Evolutionary conservation across 306 rosid genomes (phyloP), one percentile per base, ranked within the genome.

Genomic region (Sicyos baderoa): DNA sequence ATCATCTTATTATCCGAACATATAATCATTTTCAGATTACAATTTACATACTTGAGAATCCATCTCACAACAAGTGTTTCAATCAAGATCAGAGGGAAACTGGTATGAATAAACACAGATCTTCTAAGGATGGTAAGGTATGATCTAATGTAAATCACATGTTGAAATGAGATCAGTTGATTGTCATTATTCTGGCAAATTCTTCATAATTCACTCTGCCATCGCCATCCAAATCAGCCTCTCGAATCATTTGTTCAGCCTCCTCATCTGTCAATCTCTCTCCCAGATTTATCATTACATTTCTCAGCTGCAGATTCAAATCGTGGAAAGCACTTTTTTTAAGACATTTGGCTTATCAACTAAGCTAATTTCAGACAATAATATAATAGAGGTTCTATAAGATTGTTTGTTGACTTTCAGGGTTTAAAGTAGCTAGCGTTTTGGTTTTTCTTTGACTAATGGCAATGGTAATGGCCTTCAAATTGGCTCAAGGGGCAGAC

Each of bases 151-250:
- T 35, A 65, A 6, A 35, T 35, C 7, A 0, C 6, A 64, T 64
- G 57, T 45, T 47, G 69, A 16, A 32, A 40, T 53, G 32, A 64
- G 64, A 79, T 67, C 73, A 76, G 37, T 21, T 60, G 5, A 72
- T 70, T 65, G 68, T 78, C 90, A 87, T 82, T 22, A 87, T 82
- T 62, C 72, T 83, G 9, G 69, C 89, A 66, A 89, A 89, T 72
- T 89, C 96, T 75, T 86, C 89, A 13, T 83, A 87, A 83, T 84
- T 86, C 58, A 89, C 90, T 21, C 65, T 80, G 69, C 96, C 93
- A 75, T 89, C 96, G 4, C 96, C 89, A 48, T 89, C 96, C 61
- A 85, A 57, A 83, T 89, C 96, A 15, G 93, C 96, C 59, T 85
- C 96, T 79, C 66, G 76, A 42, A 89, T 82, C 96, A 89, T 89